Evolutionary conservation across 192 early-diverging fungal genomes (phyloP).

Genomic region (Umbelopsis vinacea): DNA sequence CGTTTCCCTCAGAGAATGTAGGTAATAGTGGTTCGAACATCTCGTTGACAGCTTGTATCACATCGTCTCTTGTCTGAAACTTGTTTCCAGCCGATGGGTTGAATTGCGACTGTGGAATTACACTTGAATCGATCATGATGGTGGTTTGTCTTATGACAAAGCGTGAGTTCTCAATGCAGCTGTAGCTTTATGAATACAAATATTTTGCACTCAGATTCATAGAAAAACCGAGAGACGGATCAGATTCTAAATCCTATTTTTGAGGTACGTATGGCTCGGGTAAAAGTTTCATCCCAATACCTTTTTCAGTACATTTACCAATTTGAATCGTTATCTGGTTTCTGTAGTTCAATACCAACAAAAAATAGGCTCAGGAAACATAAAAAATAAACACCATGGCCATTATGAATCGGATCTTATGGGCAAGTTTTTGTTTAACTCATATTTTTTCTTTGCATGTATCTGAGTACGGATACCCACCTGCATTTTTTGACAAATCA

Average conservation of each 20-base stretch:
- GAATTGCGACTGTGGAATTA: slow-evolving; percentile 1
- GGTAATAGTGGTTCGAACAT: slow-evolving; percentile 4
- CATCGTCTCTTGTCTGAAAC: slow-evolving; percentile 19
- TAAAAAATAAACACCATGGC: too few species aligned
- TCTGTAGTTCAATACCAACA: background rate
- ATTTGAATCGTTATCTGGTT: background rate
- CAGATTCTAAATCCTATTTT: background rate
- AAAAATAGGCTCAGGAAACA: too few species aligned
- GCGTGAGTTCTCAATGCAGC: background rate
- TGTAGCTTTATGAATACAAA: background rate
- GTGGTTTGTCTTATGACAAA: background rate
- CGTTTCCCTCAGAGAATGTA: slow-evolving; percentile 8
- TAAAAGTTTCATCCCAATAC: background rate
- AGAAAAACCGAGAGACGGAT: too few species aligned
- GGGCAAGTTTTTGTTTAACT: too few species aligned
- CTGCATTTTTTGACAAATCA: background rate
- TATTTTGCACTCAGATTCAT: background rate
- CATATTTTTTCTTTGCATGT: too few species aligned
- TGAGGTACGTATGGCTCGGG: background rate
- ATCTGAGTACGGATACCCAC: too few species aligned
- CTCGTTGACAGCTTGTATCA: slow-evolving; percentile 12
- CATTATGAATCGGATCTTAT: too few species aligned
- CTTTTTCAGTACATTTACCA: background rate
- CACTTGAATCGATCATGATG: slow-evolving; percentile 22
- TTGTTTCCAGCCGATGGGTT: slow-evolving; percentile 19